Evolutionary conservation across 305 asterid species (phyloP).

Genomic region (Fraxinus sp.): DNA sequence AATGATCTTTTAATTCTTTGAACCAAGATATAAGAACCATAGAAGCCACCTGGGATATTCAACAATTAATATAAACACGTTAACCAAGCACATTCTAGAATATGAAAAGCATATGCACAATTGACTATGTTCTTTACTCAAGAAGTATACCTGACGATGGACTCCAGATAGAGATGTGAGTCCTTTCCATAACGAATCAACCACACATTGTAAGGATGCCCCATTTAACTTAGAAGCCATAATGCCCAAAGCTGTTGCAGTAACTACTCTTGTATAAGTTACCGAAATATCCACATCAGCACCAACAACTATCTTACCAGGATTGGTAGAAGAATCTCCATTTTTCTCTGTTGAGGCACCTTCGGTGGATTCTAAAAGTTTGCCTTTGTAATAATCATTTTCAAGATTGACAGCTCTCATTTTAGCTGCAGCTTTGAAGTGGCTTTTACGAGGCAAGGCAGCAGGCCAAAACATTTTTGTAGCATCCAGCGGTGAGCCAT

Average conservation of each 20-base stretch:
- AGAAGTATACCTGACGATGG: slow-evolving; percentile 80
- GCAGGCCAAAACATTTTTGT: slow-evolving; percentile 96
- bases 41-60: slow-evolving; percentile 73
- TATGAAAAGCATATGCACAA: slow-evolving; percentile 7
- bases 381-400: slow-evolving; percentile 47
- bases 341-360: slow-evolving; percentile 51
- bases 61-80: slow-evolving; percentile 20
- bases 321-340: slow-evolving; percentile 57
- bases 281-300: slow-evolving; percentile 86
- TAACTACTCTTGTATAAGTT: slow-evolving; percentile 82
- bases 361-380: slow-evolving; percentile 46
- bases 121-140: slow-evolving; percentile 15
- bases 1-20: slow-evolving; percentile 58
- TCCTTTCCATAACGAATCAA: slow-evolving; percentile 83
- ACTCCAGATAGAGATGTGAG: slow-evolving; percentile 84
- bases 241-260: slow-evolving; percentile 82
- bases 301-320: slow-evolving; percentile 84
- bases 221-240: slow-evolving; percentile 76
- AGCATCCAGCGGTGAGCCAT: slow-evolving; percentile 80
- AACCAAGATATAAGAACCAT: slow-evolving; percentile 92
- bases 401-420: slow-evolving; percentile 82
- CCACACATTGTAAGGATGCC: slow-evolving; percentile 59
- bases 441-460: slow-evolving; percentile 95
- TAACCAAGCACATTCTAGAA: slow-evolving; percentile 4
- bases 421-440: slow-evolving; percentile 95